These are phyloP conservation scores for Stipa capillata DNA, from an alignment of 176 grass and related monocot genomes.

Conservation along the genomic window DNA sequence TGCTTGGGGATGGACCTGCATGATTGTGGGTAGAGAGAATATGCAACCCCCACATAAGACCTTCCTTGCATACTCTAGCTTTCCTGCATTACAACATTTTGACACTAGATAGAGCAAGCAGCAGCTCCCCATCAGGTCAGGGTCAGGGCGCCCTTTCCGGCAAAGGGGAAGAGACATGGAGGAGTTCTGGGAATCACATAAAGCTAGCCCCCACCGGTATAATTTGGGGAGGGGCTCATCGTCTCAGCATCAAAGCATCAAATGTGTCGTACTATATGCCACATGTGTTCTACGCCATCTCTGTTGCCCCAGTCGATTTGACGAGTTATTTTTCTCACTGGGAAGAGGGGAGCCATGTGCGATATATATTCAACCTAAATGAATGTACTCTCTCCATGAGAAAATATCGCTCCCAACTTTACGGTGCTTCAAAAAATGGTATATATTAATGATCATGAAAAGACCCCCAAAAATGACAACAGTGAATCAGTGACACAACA, in stretches of 20 bases:
- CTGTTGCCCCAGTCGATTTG: neutral
- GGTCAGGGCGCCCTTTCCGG: neutral
- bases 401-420: too few relatives aligned
- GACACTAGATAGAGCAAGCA: constrained; percentile 18
- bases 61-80: constrained; percentile 42
- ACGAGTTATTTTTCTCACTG: too few relatives aligned
- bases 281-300: constrained; percentile 23
- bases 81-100: constrained; percentile 32
- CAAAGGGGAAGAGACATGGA: neutral
- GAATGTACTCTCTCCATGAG: too few relatives aligned
- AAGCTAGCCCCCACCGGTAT: constrained; percentile 17
- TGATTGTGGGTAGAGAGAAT: constrained; percentile 40
- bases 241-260: constrained; percentile 26
- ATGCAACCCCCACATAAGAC: constrained; percentile 56
- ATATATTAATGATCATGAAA: too few relatives aligned
- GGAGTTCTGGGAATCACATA: constrained; percentile 34
- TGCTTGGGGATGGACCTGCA: constrained; percentile 20
- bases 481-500: too few relatives aligned
- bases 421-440: too few relatives aligned
- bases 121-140: constrained; percentile 1
- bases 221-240: constrained; percentile 29
- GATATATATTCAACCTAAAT: too few relatives aligned
- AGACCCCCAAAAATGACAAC: too few relatives aligned
- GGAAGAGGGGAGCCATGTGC: too few relatives aligned
- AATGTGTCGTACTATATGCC: constrained; percentile 16